Conservation (phyloP, 148 eudicot genomes). For the Spergularia bocconei region DNA sequence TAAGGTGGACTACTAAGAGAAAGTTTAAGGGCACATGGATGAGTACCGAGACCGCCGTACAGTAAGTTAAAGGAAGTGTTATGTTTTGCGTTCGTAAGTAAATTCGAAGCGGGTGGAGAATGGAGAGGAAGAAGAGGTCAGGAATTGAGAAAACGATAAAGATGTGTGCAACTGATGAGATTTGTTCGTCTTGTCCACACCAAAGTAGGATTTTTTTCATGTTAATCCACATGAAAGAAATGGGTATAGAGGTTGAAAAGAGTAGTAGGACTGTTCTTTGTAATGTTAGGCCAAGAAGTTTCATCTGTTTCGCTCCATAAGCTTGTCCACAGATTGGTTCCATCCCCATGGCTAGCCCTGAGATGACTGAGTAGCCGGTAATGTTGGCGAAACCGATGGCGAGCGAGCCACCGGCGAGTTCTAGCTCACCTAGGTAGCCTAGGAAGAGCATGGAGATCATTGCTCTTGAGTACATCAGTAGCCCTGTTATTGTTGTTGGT, state of each 20-base stretch:
- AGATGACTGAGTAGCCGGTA: slow-evolving; percentile 88
- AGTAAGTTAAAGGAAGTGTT: slow-evolving; percentile 67
- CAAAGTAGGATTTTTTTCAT: slow-evolving; percentile 61
- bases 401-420: slow-evolving; percentile 86
- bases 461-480: slow-evolving; percentile 72
- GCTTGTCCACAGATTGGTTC: slow-evolving; percentile 98
- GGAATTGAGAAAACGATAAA: slow-evolving; percentile 74
- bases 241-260: slow-evolving; percentile 62
- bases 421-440: slow-evolving; percentile 85
- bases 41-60: slow-evolving; percentile 54
- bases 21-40: slow-evolving; percentile 69
- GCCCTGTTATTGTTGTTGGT: slow-evolving; percentile 77
- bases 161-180: slow-evolving; percentile 58
- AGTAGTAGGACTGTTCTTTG: slow-evolving; percentile 84
- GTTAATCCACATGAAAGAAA: slow-evolving; percentile 78
- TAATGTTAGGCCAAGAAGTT: slow-evolving; percentile 70
- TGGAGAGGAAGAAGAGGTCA: slow-evolving; percentile 66
- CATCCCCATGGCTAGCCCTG: slow-evolving; percentile 98
- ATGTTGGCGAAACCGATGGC: slow-evolving; percentile 91
- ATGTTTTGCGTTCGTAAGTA: slow-evolving; percentile 74
- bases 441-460: slow-evolving; percentile 98
- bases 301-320: slow-evolving; percentile 77
- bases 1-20: slow-evolving; percentile 50
- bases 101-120: slow-evolving; percentile 74
- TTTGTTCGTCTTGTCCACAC: slow-evolving; percentile 76